Percentiles rank a stretch among this genome's conserved stretches.
phyloP scores from a whole-genome alignment of 371 early-diverging fungal genomes.

The Mortierella sp. region DNA sequence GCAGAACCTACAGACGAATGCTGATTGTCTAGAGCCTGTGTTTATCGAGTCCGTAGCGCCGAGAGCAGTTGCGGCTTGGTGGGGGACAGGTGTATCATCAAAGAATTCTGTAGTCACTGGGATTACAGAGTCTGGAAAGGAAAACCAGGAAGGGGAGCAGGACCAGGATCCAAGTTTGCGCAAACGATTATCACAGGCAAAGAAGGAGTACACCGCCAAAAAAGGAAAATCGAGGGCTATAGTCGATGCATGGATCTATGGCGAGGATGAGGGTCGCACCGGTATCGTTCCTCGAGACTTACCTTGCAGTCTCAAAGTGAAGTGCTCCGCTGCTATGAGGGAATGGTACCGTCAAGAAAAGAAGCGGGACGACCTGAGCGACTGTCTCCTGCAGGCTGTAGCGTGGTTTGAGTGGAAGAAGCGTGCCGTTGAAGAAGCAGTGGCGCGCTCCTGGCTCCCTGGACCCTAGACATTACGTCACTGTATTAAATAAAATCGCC shows the following conservation, averaged over 20 bases:
- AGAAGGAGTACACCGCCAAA: constrained; percentile 8
- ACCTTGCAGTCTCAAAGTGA: constrained; percentile 6
- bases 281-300: too few species aligned
- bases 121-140: not conserved
- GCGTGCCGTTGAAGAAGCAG: constrained; percentile 37
- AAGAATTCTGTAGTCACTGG: not conserved
- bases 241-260: constrained; percentile 57
- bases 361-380: constrained; percentile 83
- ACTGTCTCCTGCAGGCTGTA: constrained; percentile 76
- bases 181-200: not conserved
- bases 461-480: too few species aligned
- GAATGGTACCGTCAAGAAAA: constrained; percentile 59
- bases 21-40: not conserved
- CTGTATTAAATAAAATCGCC: too few species aligned
- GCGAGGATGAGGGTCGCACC: not conserved
- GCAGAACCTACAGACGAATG: not conserved
- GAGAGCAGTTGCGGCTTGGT: constrained; percentile 32
- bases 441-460: not conserved
- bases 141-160: not conserved
- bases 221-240: constrained; percentile 27
- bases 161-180: not conserved
- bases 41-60: constrained; percentile 35
- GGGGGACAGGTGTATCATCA: constrained; percentile 31
- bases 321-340: constrained; percentile 37
- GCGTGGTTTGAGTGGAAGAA: constrained; percentile 75